These are phyloP conservation scores for Aspergillus neotritici DNA, from an alignment of 2,329 filamentous ascomycete genomes.

Conservation along the genomic window DNA sequence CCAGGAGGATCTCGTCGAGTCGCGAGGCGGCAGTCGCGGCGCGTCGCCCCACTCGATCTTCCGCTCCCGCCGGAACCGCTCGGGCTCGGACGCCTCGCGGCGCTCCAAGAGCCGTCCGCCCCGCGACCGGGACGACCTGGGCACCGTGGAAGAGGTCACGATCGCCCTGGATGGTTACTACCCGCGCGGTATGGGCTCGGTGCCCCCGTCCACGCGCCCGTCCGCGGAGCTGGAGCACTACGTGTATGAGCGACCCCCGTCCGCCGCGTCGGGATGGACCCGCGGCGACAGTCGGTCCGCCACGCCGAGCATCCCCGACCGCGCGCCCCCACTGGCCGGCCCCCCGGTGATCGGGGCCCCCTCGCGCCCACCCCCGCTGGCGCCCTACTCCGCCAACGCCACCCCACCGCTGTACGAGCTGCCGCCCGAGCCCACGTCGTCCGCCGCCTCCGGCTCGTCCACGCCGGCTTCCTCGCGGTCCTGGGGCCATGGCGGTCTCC, in stretches of 20 bases:
- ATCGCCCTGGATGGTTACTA: constrained; percentile 22
- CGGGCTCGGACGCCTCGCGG: constrained; percentile 49
- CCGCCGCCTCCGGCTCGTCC: constrained; percentile 22
- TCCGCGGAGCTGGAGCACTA: constrained; percentile 31
- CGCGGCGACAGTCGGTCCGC: constrained; percentile 36
- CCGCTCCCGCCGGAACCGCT: constrained; percentile 46
- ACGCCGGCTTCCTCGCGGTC: constrained; percentile 26
- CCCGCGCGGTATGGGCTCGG: constrained; percentile 20
- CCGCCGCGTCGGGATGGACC: constrained; percentile 35
- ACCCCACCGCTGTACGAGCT: constrained; percentile 49
- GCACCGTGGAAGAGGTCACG: constrained; percentile 45
- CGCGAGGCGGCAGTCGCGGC: constrained; percentile 28
- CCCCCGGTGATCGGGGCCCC: constrained; percentile 34
- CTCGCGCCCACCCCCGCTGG: constrained; percentile 42
- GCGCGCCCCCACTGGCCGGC: constrained; percentile 21
- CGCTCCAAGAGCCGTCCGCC: constrained; percentile 51
- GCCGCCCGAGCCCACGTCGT: constrained; percentile 39
- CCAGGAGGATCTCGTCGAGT: constrained; percentile 32
- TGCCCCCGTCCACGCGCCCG: constrained; percentile 33
- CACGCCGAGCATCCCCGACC: constrained; percentile 32
- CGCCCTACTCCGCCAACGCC: constrained; percentile 47
- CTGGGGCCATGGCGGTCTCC: constrained; percentile 27
- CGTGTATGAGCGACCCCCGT: constrained; percentile 33
- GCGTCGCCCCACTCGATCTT: constrained; percentile 36
- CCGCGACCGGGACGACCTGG: constrained; percentile 51